These are phyloP conservation scores for Rhizoclosmatium globosum DNA, from an alignment of 192 early-diverging fungal genomes.

Conservation along the genomic window DNA sequence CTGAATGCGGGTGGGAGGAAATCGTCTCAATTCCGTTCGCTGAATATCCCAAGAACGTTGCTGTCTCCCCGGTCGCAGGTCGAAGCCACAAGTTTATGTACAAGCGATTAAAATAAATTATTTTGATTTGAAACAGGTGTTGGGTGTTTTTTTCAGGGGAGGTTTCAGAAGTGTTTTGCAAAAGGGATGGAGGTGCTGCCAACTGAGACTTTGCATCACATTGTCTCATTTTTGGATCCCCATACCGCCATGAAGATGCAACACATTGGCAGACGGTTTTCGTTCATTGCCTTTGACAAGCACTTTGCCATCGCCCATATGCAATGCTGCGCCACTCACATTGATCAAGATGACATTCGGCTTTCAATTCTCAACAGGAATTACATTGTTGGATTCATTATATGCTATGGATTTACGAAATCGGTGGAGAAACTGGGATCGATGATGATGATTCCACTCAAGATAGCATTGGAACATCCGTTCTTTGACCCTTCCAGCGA, in stretches of 20 bases:
- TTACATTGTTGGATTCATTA: constrained; percentile 3
- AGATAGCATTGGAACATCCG: background rate
- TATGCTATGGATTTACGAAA: constrained; percentile 23
- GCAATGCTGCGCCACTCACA: background rate
- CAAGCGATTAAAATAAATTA: constrained; percentile 6
- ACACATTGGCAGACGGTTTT: background rate
- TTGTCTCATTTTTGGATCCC: constrained; percentile 2
- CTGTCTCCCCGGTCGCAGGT: background rate
- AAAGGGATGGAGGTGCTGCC: background rate
- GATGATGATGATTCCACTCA: background rate
- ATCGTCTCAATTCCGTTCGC: background rate
- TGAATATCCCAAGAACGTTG: background rate
- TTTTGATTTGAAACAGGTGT: background rate
- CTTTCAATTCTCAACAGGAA: constrained; percentile 15
- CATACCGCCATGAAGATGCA: constrained; percentile 19
- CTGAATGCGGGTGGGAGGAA: constrained; percentile 3
- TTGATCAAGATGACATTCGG: background rate
- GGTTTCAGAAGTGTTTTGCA: background rate
- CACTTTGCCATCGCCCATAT: constrained; percentile 7
- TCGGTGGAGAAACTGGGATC: background rate
- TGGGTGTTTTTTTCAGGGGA: background rate
- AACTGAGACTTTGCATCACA: background rate
- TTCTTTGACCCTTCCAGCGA: constrained; percentile 7
- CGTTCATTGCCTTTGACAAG: constrained; percentile 5
- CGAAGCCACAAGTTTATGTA: background rate